Evolutionary conservation across 2,329 filamentous ascomycete genomes (phyloP), one percentile per base, ranked within the genome.

Genomic region (Myriosclerotinia curreyana): DNA sequence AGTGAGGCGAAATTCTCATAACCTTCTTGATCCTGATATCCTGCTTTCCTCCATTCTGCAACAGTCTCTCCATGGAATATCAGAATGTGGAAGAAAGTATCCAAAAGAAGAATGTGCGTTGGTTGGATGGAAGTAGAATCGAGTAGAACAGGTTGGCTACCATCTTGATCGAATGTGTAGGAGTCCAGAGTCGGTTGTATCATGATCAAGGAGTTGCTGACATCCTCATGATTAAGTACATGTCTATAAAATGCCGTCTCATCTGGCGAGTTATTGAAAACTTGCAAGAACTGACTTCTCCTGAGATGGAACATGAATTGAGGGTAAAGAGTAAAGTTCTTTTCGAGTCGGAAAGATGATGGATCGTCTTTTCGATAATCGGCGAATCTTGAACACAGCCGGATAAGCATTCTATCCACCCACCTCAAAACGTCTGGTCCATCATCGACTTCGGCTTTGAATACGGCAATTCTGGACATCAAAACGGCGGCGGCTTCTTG

Each of bases 291-390:
- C 77, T 98, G 95, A 78, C 92, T 96, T 77, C 95, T 87, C 71
- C 95, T 90, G 66, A 99, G 84, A 77, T 99, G 95, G 83, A 99
- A 99, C 95, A 99, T 99, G 79, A 99, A 99, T 76, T 99, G 95
- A 34, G 95, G 95, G 75, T 99, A 99, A 20, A 99, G 83, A 0
- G 94, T 98, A 75, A 99, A 99, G 81, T 99, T 99, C 86, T 97
- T 97, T 78, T 99, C 95, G 68, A 96, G 79, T 44, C 92, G 86
- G 86, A 99, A 99, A 0, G 94, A 98, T 6, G 94, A 96, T 17
- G 95, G 92, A 72, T 99, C 95, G 75, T 99, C 95, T 79, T 99
- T 99, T 68, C 95, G 86, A 76, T 99, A 99, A 77, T 99, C 95
- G 36, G 95, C 95, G 75, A 99, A 99, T 70, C 94, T 86, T 50